Conservation (phyloP, 1,284 basidiomycete genomes). For the Schizophyllum amplum region DNA sequence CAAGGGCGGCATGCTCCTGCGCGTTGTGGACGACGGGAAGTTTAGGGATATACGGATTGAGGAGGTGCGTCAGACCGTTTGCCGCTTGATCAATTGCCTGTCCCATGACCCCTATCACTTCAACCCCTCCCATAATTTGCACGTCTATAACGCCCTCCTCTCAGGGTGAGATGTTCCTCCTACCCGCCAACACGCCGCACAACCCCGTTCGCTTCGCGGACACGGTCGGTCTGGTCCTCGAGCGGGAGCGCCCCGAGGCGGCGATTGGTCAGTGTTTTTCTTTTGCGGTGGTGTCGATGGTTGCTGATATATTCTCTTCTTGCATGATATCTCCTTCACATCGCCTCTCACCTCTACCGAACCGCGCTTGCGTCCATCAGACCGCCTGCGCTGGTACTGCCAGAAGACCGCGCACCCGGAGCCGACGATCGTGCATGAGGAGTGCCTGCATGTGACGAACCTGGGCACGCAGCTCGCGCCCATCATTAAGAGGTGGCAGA, state of each 20-base stretch:
- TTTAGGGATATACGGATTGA: conserved; percentile 86
- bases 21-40: conserved; percentile 80
- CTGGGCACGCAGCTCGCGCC: conserved; percentile 93
- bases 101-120: not conserved
- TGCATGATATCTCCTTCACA: no score
- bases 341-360: no score
- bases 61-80: conserved; percentile 86
- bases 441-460: conserved; percentile 84
- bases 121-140: not conserved
- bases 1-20: conserved; percentile 84
- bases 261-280: conserved; percentile 40
- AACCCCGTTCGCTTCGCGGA: conserved; percentile 88
- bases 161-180: not conserved
- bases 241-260: conserved; percentile 72
- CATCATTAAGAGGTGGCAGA: conserved; percentile 55
- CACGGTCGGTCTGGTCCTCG: conserved; percentile 92
- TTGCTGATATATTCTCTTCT: no score
- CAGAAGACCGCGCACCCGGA: conserved; percentile 53
- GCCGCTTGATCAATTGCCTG: conserved; percentile 36
- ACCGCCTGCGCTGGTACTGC: conserved; percentile 94
- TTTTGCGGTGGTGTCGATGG: not conserved
- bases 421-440: conserved; percentile 83
- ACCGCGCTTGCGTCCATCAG: conserved; percentile 36
- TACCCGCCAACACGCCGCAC: conserved; percentile 85
- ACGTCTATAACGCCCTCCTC: not conserved